Evolutionary conservation across 345 rosid species (phyloP).

Genomic region (Gossypium turneri): DNA sequence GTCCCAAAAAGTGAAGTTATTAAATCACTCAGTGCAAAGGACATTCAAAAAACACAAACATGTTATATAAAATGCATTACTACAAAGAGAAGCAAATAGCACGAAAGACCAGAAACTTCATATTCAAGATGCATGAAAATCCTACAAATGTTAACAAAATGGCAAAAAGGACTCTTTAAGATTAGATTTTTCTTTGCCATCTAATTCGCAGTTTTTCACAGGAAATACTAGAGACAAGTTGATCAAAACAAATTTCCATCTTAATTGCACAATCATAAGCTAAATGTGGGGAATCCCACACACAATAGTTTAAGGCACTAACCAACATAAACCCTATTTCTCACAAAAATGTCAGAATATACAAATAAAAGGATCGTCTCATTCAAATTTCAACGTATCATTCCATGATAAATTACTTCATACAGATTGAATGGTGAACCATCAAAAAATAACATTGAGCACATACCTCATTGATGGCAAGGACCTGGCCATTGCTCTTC

Average conservation of each 20-base stretch:
- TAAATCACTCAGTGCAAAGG: background rate
- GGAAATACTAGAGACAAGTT: background rate
- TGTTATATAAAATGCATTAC: background rate
- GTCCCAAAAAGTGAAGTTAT: too few species aligned
- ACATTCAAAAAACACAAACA: background rate
- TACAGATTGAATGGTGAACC: background rate
- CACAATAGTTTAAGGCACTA: background rate
- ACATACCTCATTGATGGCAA: slow-evolving; percentile 46
- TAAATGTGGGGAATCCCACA: background rate
- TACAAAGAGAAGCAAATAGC: background rate
- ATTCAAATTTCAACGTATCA: background rate
- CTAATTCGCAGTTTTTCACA: background rate
- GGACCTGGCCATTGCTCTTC: slow-evolving; percentile 49
- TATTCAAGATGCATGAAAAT: background rate
- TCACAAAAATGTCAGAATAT: background rate
- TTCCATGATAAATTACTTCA: background rate
- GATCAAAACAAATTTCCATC: background rate
- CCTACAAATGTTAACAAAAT: background rate
- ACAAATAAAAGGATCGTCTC: background rate
- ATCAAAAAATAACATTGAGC: background rate
- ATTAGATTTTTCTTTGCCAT: background rate
- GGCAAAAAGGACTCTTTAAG: background rate
- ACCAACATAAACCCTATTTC: background rate
- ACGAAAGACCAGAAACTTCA: background rate
- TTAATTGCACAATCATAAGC: background rate